Percentiles rank a stretch among this genome's conserved stretches.
Conservation (phyloP, 1,139 yeast species). For the Pneumocystis carinii region DNA sequence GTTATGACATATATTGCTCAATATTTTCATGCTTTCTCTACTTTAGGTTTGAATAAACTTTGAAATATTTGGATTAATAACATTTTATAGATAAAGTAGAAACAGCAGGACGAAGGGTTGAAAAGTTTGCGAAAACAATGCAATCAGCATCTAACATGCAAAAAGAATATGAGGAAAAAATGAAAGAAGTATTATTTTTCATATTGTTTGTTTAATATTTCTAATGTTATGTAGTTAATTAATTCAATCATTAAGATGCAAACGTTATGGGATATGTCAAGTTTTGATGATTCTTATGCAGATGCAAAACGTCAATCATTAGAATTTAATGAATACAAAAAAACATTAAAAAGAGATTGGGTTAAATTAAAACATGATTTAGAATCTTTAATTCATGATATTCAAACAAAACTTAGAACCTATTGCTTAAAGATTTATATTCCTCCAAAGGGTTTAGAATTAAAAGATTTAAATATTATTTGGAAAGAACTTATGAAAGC, state of each 20-base stretch:
- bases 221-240: conserved; percentile 15
- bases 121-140: conserved; percentile 27
- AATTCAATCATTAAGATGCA: conserved; percentile 19
- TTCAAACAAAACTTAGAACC: conserved; percentile 28
- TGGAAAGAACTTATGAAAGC: conserved; percentile 24
- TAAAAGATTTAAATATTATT: conserved; percentile 22
- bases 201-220: not conserved
- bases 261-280: conserved; percentile 16
- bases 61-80: not conserved
- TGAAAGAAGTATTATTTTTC: conserved; percentile 13
- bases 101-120: conserved; percentile 29
- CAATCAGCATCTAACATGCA: conserved; percentile 26
- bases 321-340: conserved; percentile 22
- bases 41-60: conserved; percentile 17
- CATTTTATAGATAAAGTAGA: conserved; percentile 21
- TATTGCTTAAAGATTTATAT: conserved; percentile 25
- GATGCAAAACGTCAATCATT: conserved; percentile 23
- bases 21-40: conserved; percentile 44
- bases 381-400: conserved; percentile 26
- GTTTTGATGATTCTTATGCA: conserved; percentile 22
- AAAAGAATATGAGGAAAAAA: conserved; percentile 25
- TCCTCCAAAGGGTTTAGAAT: conserved; percentile 25
- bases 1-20: conserved; percentile 51
- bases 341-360: conserved; percentile 27
- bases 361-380: conserved; percentile 27